Base-by-base conservation (phyloP, 2,329 filamentous ascomycete species). In the Cytospora schulzeri region DNA sequence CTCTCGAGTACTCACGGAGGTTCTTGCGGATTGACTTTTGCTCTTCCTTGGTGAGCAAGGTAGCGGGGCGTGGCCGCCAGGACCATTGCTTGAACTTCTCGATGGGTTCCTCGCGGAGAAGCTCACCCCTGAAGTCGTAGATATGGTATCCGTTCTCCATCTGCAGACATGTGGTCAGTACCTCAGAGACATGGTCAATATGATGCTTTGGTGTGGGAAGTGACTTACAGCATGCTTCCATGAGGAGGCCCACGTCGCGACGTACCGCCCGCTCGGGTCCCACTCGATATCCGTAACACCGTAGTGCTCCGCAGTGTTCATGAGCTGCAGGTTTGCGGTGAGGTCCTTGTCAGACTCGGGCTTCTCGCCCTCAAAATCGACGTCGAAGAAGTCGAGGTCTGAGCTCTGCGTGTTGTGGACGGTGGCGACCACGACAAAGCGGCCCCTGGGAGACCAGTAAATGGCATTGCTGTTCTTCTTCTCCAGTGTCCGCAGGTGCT, bases 381-480 rank as follows among this genome's bases (percentile, higher is more conserved):
- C 85, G 75, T 99, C 95, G 83, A 89, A 98, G 82, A 99, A 99
- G 76, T 99, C 95, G 66, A 99, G 88, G 69, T 99, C 95, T 69
- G 92, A 96, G 79, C 89, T 94, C 78, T 97, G 92, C 75, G 93
- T 89, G 73, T 93, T 97, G 78, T 91, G 88, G 60, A 99, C 92
- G 14, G 95, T 96, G 61, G 93, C 95, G 62, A 99, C 88, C 55
- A 98, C 89, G 45, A 98, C 94, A 74, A 99, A 99, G 57, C 95
- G 90, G 61, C 95, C 95, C 77, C 90, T 92, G 28, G 95, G 95
- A 24, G 93, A 96, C 95, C 95, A 99, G 87, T 98, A 98, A 74
- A 99, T 99, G 69, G 92, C 93, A 75, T 99, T 99, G 86, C 91
- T 97, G 81, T 96, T 98, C 88, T 98, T 98, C 88, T 98, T 98